Conservation (phyloP, 164 flowering plant species). For the Houttuynia cordata region DNA sequence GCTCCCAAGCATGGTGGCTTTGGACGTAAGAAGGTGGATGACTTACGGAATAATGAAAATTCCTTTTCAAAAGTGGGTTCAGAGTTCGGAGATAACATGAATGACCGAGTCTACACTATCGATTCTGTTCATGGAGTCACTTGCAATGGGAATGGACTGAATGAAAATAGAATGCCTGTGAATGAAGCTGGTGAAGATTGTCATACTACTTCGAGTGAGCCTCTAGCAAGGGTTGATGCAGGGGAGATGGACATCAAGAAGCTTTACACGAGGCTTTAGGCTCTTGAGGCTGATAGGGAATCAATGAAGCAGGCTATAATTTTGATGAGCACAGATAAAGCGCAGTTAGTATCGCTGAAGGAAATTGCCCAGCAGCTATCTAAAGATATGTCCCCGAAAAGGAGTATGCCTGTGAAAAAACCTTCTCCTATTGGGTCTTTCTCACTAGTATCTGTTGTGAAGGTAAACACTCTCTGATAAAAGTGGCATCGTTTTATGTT, state of each 20-base stretch:
- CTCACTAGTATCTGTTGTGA: constrained; percentile 42
- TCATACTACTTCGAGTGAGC: constrained; percentile 35
- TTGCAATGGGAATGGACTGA: constrained; percentile 28
- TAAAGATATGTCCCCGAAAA: constrained; percentile 58
- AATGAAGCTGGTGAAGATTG: constrained; percentile 24
- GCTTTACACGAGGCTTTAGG: constrained; percentile 78
- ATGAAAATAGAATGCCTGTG: neutral
- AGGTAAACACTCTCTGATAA: constrained; percentile 29
- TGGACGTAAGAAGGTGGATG: constrained; percentile 40
- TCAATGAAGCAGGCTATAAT: constrained; percentile 85
- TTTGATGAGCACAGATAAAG: constrained; percentile 90
- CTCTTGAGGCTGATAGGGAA: constrained; percentile 97
- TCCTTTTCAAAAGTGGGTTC: constrained; percentile 26
- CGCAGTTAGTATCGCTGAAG: constrained; percentile 63
- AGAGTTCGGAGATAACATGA: constrained; percentile 64
- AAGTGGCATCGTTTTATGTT: neutral
- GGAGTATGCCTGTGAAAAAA: constrained; percentile 37
- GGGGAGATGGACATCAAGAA: constrained; percentile 72
- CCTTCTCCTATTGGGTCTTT: constrained; percentile 32
- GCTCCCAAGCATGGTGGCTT: constrained; percentile 28
- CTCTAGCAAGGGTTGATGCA: constrained; percentile 27
- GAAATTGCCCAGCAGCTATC: constrained; percentile 88
- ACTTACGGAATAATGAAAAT: constrained; percentile 27
- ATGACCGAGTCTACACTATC: constrained; percentile 75
- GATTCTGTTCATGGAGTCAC: constrained; percentile 52